Evolutionary conservation across 441 rosid species (phyloP).

Genomic region (Euphorbia celastroides): DNA sequence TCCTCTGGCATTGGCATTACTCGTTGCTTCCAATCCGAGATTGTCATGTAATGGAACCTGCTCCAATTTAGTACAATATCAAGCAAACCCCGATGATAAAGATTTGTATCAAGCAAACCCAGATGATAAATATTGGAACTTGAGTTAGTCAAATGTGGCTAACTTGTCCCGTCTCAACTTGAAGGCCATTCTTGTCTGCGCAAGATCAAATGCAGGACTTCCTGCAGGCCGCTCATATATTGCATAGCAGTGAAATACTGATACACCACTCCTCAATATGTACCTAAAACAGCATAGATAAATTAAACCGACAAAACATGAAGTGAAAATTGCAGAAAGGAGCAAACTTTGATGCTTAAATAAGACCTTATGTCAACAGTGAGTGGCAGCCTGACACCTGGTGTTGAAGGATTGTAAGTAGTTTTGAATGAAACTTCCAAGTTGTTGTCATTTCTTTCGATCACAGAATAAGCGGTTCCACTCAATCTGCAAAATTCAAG

Average conservation of each 20-base stretch:
- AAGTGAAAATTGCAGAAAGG: neutral
- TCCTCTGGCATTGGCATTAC: constrained; percentile 43
- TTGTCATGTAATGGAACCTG: constrained; percentile 42
- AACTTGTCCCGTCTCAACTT: constrained; percentile 30
- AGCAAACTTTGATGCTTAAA: neutral
- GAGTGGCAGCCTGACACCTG: constrained; percentile 27
- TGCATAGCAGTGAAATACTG: constrained; percentile 35
- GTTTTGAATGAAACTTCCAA: constrained; percentile 41
- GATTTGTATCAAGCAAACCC: neutral
- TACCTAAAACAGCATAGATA: constrained; percentile 15
- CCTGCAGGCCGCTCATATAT: constrained; percentile 30
- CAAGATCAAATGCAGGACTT: constrained; percentile 30
- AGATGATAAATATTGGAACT: neutral
- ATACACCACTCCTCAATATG: constrained; percentile 30
- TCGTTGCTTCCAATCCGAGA: constrained; percentile 35
- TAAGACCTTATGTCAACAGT: constrained; percentile 34
- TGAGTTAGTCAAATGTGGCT: neutral
- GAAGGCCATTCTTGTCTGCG: constrained; percentile 37
- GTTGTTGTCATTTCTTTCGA: constrained; percentile 20
- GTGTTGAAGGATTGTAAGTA: constrained; percentile 22
- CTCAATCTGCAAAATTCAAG: constrained; percentile 17
- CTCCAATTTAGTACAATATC: neutral
- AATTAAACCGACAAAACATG: neutral
- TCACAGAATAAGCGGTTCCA: constrained; percentile 24
- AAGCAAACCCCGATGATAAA: neutral